Percentiles rank a stretch among this genome's conserved stretches.
Evolutionary conservation across 1,284 basidiomycete species (phyloP).

Genomic region (Pseudozyma thailandica): DNA sequence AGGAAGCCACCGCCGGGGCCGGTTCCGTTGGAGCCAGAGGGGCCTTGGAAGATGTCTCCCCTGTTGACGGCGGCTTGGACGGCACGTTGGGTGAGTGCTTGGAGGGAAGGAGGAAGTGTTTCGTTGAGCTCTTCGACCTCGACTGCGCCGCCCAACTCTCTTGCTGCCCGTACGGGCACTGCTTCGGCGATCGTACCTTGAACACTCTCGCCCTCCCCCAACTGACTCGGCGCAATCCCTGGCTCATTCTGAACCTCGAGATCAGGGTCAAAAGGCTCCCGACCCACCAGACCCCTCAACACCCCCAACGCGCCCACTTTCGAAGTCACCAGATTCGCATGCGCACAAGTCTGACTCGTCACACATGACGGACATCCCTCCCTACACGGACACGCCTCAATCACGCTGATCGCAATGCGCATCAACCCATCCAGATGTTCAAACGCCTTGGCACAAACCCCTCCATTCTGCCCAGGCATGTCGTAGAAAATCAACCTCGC

Average conservation of each 20-base stretch:
- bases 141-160: constrained; percentile 33
- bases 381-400: constrained; percentile 78
- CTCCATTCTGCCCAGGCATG: constrained; percentile 76
- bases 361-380: constrained; percentile 80
- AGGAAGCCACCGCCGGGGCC: constrained; percentile 41
- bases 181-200: constrained; percentile 48
- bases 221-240: constrained; percentile 35
- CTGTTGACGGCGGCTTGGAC: constrained; percentile 23
- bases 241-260: constrained; percentile 55
- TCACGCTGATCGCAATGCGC: constrained; percentile 74
- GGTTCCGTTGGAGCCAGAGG: constrained; percentile 24
- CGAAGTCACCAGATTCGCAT: constrained; percentile 60
- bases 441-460: constrained; percentile 81
- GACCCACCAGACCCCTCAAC: constrained; percentile 60
- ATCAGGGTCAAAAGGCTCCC: constrained; percentile 58
- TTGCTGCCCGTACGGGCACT: constrained; percentile 36
- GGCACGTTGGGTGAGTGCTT: constrained; percentile 29
- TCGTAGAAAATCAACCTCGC: constrained; percentile 89
- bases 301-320: constrained; percentile 65
- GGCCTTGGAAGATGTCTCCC: constrained; percentile 12
- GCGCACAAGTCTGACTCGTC: constrained; percentile 64
- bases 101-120: constrained; percentile 39
- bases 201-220: constrained; percentile 34
- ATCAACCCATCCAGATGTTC: constrained; percentile 80
- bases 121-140: constrained; percentile 51